Conservation (phyloP, 2,329 filamentous ascomycete genomes). For the Beauveria varroae region DNA sequence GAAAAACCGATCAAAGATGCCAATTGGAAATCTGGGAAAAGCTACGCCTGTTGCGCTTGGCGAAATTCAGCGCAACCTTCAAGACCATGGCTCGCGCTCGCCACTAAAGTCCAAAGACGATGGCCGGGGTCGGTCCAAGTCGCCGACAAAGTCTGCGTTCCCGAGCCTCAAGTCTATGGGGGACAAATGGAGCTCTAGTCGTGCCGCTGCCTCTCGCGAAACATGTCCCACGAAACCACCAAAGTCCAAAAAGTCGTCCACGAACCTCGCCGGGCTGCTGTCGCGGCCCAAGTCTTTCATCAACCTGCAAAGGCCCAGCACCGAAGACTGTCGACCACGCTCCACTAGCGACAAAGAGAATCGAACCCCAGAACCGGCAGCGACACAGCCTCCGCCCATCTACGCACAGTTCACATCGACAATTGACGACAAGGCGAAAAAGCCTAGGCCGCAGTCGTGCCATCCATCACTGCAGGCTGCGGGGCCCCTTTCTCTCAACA, state of each 20-base stretch:
- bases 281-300: slow-evolving; percentile 68
- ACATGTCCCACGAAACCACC: slow-evolving; percentile 49
- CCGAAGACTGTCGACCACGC: slow-evolving; percentile 43
- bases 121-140: slow-evolving; percentile 29
- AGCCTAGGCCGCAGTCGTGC: slow-evolving; percentile 2
- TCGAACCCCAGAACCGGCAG: slow-evolving; percentile 44
- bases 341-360: slow-evolving; percentile 72
- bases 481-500: not conserved
- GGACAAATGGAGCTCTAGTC: slow-evolving; percentile 29
- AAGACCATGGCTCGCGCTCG: slow-evolving; percentile 31
- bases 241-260: slow-evolving; percentile 75
- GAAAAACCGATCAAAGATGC: not conserved
- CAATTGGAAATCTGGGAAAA: slow-evolving; percentile 1
- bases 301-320: slow-evolving; percentile 48
- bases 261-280: slow-evolving; percentile 72
- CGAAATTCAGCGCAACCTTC: slow-evolving; percentile 51
- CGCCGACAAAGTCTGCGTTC: slow-evolving; percentile 38
- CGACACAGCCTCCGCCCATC: slow-evolving; percentile 54
- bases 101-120: slow-evolving; percentile 32
- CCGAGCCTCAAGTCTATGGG: slow-evolving; percentile 34
- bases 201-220: slow-evolving; percentile 37
- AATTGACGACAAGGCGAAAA: slow-evolving; percentile 27
- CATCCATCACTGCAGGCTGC: not conserved
- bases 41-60: slow-evolving; percentile 34
- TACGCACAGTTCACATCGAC: slow-evolving; percentile 61